Evolutionary conservation across 306 rosid genomes (phyloP), one percentile per base, ranked within the genome.

Genomic region (Prunus campanulata): DNA sequence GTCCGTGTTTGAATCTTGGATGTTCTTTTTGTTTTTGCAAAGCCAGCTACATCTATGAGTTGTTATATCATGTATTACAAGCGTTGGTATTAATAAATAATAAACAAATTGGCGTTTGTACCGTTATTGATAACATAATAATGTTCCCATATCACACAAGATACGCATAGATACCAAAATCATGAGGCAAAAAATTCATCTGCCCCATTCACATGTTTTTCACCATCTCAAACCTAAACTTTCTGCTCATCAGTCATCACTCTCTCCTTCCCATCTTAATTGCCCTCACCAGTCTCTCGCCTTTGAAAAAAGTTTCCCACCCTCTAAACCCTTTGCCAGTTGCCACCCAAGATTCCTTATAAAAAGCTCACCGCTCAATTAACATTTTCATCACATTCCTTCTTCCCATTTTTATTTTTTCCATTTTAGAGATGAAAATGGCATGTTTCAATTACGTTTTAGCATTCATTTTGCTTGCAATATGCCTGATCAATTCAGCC

Each of bases 241-340:
- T 64, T 55, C 48, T 15, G 68, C 68, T 30, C 68, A 63, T 30
- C 22, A 2, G 0, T 57, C 25, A 68, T 62, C 70, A 11, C 44
- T 35, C 49, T 54, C 20, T 13, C 27, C 20, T 9, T 25, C 66
- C 78, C 59, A 13, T 78, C 67, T 76, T 82, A 68, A 85, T 71
- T 62, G 60, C 70, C 48, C 48, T 85, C 86, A 81, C 79, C 84
- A 68, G 77, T 74, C 63, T 83, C 84, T 54, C 70, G 83, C 82
- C 74, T 57, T 67, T 64, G 44, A 27, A 66, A 50, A 68, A 78
- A 69, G 8, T 19, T 47, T 27, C 49, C 19, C 12, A 44, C 68
- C 54, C 42, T 35, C 42, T 35, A 35, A 35, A 35, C 42, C 42
- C 42, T 35, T 30, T 67, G 77, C 72, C 74, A 54, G 66, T 39